Evolutionary conservation across 176 grass and related monocot species (phyloP), one percentile per base, ranked within the genome.

Genomic region (Eragrostis curvula): DNA sequence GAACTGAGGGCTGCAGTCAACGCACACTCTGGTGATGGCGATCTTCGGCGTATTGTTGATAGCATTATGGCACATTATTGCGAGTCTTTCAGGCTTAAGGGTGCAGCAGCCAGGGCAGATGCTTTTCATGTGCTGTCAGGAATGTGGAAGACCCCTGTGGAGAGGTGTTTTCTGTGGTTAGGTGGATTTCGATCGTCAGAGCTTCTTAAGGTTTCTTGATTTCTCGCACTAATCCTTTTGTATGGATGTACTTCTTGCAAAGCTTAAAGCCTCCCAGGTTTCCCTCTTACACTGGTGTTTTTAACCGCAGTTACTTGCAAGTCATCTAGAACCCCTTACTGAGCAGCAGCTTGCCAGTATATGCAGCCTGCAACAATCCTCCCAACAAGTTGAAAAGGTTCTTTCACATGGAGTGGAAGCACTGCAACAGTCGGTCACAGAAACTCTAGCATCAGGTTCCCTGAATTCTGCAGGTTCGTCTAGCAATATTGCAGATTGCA

Each of bases 61-160:
- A 21, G 28, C 52, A 50, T 79, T 69, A 87, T 87, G 87, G 36
- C 73, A 44, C 89, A 88, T 25, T 84, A 84, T 20, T 3, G 65
- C 3, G 89, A 94, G 23, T 78, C 86, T 50, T 85, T 89, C 87
- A 91, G 80, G 81, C 68, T 94, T 1, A 91, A 91, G 66, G 28
- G 76, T 25, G 44, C 86, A 14, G 86, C 92, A 77, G 76, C 88
- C 71, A 91, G 70, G 79, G 66, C 86, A 32, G 92, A 94, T 68
- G 80, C 87, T 46, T 86, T 94, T 45, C 88, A 84, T 57, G 77
- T 87, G 28, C 53, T 89, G 21, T 87, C 86, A 42, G 92, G 76
- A 40, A 82, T 86, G 59, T 94, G 92, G 92, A 89, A 69, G 53
- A 91, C 92, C 47, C 92, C 92, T n/a, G 76, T 88, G 0, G 92